These are phyloP conservation scores for Heliosperma pusillum DNA, from an alignment of 148 eudicot genomes.

Conservation along the genomic window DNA sequence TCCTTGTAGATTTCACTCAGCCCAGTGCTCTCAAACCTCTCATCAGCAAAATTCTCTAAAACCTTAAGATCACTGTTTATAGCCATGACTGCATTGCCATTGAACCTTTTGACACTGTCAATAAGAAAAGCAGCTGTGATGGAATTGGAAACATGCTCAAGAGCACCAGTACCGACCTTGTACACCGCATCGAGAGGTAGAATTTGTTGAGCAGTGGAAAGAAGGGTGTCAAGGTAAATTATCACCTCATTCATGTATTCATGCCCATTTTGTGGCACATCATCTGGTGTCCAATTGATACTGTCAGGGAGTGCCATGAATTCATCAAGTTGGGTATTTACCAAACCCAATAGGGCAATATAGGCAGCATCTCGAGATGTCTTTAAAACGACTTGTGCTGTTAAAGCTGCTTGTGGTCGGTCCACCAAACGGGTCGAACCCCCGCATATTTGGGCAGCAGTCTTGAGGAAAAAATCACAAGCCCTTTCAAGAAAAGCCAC, in stretches of 20 bases:
- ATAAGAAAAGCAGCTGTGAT: conserved; percentile 70
- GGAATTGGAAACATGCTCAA: conserved; percentile 79
- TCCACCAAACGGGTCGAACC: conserved; percentile 56
- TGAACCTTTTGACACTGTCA: conserved; percentile 82
- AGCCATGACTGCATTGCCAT: conserved; percentile 66
- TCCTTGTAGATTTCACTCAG: conserved; percentile 73
- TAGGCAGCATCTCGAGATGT: conserved; percentile 89
- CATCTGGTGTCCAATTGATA: conserved; percentile 80
- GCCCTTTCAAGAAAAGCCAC: conserved; percentile 73
- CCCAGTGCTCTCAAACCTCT: conserved; percentile 71
- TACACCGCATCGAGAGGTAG: conserved; percentile 75
- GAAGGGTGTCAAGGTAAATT: conserved; percentile 65
- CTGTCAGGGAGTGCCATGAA: conserved; percentile 63
- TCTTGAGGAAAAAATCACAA: conserved; percentile 81
- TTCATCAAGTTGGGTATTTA: conserved; percentile 67
- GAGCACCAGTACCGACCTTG: conserved; percentile 86
- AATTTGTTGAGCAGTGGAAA: conserved; percentile 85
- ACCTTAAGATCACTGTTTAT: conserved; percentile 64
- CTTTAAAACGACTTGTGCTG: conserved; percentile 73
- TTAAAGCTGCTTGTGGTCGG: conserved; percentile 59
- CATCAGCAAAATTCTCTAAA: conserved; percentile 78
- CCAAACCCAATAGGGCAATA: conserved; percentile 56
- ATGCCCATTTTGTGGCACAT: conserved; percentile 45
- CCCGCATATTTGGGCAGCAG: conserved; percentile 71
- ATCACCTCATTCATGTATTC: conserved; percentile 72